Conservation (phyloP, 306 rosid genomes). For the Delonix regia region DNA sequence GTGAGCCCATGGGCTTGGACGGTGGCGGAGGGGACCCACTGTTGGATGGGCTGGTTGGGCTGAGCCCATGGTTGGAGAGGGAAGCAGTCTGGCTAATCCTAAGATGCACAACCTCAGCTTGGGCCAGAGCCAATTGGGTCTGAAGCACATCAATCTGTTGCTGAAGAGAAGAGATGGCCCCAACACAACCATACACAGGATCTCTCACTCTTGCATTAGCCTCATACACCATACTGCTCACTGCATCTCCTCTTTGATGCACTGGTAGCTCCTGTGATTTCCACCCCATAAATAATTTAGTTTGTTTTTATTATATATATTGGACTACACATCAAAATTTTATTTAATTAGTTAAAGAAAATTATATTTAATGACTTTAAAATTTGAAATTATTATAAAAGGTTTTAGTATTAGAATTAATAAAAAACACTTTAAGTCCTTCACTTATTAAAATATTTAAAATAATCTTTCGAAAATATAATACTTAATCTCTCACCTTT, state of each 20-base stretch:
- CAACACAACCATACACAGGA: conserved; percentile 88
- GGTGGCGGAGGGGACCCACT: conserved; percentile 69
- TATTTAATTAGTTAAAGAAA: not conserved
- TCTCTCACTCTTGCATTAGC: conserved; percentile 88
- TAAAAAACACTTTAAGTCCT: too few relatives aligned
- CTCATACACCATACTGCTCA: conserved; percentile 88
- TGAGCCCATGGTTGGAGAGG: conserved; percentile 46
- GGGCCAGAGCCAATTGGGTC: conserved; percentile 83
- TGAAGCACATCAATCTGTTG: conserved; percentile 75
- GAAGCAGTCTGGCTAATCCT: conserved; percentile 54
- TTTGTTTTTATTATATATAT: not conserved
- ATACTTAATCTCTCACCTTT: too few relatives aligned
- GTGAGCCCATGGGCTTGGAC: conserved; percentile 53
- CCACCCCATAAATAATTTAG: not conserved
- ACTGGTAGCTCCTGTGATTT: conserved; percentile 63
- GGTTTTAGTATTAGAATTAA: too few relatives aligned
- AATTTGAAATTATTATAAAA: too few relatives aligned
- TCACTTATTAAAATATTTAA: too few relatives aligned
- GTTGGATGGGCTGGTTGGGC: conserved; percentile 65
- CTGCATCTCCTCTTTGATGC: conserved; percentile 86
- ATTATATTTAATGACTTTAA: too few relatives aligned
- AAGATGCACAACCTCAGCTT: conserved; percentile 87
- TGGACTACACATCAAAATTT: not conserved
- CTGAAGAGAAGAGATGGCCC: conserved; percentile 82
- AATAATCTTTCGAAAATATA: too few relatives aligned